Evolutionary conservation across 2,329 filamentous ascomycete genomes (phyloP), one percentile per base, ranked within the genome.

Genomic region (Neocatenulostroma microsporum): DNA sequence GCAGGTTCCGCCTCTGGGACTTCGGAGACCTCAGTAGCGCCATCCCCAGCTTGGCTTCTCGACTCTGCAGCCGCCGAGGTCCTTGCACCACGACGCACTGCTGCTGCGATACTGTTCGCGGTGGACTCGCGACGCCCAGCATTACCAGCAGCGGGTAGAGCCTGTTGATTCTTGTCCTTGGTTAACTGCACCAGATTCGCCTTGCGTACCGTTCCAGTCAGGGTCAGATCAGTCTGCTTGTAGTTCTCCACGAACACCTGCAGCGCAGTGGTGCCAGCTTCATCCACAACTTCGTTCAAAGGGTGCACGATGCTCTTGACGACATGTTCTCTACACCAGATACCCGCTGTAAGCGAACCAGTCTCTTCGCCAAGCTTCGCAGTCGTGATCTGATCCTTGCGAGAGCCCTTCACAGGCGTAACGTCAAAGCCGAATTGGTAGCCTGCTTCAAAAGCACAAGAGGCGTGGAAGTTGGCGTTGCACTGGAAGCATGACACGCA

Each of bases 161-260:
- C 55, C 12, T 55, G 54, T 35, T 58, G 62, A 15, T 62, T 58
- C 30, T 60, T 57, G 17, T 64, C 64, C 56, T 80, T 84, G 10
- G 74, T 73, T 19, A 72, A 38, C 76, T 77, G 54, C 81, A 74
- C 55, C 27, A 91, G 73, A 41, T 85, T 91, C 15, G 91, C 89
- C 62, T 94, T 95, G 37, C 91, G 82, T 15, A 91, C 85, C 13
- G 89, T 95, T 19, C 91, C 91, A 2, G 88, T 95, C 50, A 95
- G 67, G 3, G 84, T 78, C 26, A 89, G 73, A 57, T 98, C 91
- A 7, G 91, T 89, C 62, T 96, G 89, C 62, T 98, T 98, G 68
- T 86, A 95, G 40, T 81, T 87, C 48, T 82, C 81, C 29, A 82
- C 84, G 57, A 84, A 98, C 17, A 94, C 70, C 58, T 95, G 87